Conservation (phyloP, 768 basidiomycete species). For the Boletus pseudopeckii region DNA sequence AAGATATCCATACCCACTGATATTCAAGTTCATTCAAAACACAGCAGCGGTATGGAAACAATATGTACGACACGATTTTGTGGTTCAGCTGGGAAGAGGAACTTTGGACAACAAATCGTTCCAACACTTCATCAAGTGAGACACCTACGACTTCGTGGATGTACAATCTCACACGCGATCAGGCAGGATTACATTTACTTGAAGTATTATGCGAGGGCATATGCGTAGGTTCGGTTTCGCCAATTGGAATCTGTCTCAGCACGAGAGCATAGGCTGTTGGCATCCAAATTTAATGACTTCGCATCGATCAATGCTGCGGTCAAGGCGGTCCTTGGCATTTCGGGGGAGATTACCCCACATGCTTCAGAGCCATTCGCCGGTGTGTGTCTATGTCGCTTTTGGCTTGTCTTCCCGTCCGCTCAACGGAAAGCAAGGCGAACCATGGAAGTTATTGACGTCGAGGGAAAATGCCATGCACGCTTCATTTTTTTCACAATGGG, state of each 20-base stretch:
- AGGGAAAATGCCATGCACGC: not conserved
- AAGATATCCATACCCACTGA: not conserved
- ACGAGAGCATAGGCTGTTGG: not conserved
- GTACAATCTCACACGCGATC: not conserved
- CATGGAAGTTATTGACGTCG: not conserved
- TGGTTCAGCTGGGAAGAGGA: slow-evolving; percentile 2
- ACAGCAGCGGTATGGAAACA: slow-evolving; percentile 1
- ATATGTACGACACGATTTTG: slow-evolving; percentile 1
- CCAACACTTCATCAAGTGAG: slow-evolving; percentile 3
- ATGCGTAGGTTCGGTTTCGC: slow-evolving; percentile 1
- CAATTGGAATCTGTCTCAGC: not conserved
- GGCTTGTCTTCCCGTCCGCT: not conserved
- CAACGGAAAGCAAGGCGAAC: not conserved
- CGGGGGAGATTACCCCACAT: not conserved
- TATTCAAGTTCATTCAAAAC: not conserved
- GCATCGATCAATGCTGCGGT: not conserved
- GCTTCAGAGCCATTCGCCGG: not conserved
- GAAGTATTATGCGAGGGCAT: slow-evolving; percentile 6
- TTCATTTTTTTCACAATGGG: not conserved
- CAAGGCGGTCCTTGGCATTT: not conserved
- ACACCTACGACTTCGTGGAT: not conserved
- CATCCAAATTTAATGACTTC: not conserved
- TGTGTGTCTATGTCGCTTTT: not conserved
- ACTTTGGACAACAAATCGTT: slow-evolving; percentile 1
- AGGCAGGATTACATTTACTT: slow-evolving; percentile 4